A percentile compares a stretch with the other conserved stretches of the same genome.
Conservation (phyloP, 106 monocot genomes). For the Hemerocallis citrina region DNA sequence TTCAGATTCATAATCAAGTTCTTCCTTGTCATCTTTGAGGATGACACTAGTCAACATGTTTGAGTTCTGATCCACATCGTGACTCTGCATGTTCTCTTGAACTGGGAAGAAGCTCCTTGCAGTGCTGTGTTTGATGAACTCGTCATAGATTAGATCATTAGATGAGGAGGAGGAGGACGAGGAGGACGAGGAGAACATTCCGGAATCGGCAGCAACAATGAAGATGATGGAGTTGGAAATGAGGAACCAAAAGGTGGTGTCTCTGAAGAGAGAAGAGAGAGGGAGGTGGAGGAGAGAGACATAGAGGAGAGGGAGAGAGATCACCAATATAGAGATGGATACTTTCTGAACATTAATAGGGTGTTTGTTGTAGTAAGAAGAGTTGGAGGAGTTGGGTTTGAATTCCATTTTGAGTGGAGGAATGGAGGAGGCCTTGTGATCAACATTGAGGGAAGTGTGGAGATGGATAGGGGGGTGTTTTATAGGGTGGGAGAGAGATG, state of each 20-base stretch:
- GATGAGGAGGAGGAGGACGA: neutral
- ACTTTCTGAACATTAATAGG: constrained; percentile 10
- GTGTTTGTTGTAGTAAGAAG: neutral
- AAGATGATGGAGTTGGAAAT: constrained; percentile 73
- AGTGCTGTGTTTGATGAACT: constrained; percentile 13
- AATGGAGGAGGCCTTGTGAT: neutral
- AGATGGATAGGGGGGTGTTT: neutral
- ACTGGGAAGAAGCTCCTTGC: neutral
- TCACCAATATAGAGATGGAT: constrained; percentile 44
- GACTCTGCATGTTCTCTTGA: neutral
- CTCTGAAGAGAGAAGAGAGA: constrained; percentile 43
- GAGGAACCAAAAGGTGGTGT: constrained; percentile 79
- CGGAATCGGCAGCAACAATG: constrained; percentile 55
- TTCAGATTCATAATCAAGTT: too few relatives aligned
- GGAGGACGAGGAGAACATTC: constrained; percentile 20
- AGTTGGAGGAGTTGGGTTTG: too few relatives aligned
- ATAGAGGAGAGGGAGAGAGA: constrained; percentile 66
- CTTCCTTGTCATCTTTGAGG: neutral
- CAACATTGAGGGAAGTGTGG: neutral
- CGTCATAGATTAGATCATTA: constrained; percentile 20
- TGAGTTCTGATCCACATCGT: neutral
- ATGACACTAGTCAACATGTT: too few relatives aligned
- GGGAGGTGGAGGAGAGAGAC: constrained; percentile 39
- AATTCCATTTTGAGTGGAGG: neutral
- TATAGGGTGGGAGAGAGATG: too few relatives aligned